A percentile compares a stretch with the other conserved stretches of the same genome.
Conservation (phyloP, 2,329 filamentous ascomycete genomes). For the Exophiala sp. region DNA sequence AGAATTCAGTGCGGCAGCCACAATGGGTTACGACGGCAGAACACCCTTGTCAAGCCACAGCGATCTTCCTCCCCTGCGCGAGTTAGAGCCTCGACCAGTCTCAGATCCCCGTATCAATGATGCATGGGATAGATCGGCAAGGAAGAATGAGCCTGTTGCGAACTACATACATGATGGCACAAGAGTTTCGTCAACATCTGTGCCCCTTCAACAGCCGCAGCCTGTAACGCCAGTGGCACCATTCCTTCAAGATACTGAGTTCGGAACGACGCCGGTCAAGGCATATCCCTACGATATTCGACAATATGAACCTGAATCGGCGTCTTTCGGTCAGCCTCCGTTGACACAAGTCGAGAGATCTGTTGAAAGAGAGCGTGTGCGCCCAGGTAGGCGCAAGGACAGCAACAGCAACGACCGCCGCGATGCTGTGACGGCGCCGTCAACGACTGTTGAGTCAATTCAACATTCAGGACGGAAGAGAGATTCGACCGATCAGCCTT, state of each 20-base stretch:
- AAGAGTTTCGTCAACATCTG: conserved; percentile 33
- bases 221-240: conserved; percentile 69
- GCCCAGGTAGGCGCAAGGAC: no score
- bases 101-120: conserved; percentile 9
- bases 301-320: not conserved
- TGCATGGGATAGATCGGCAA: not conserved
- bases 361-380: no score
- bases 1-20: conserved; percentile 42
- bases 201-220: conserved; percentile 80
- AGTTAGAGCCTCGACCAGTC: conserved; percentile 42
- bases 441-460: not conserved
- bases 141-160: not conserved
- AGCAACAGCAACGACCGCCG: no score
- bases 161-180: conserved; percentile 1
- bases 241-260: conserved; percentile 9
- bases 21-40: conserved; percentile 28
- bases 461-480: not conserved
- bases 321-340: no score
- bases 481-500: not conserved
- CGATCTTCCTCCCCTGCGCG: conserved; percentile 56
- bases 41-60: conserved; percentile 2
- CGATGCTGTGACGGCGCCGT: no score
- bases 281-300: not conserved
- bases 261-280: not conserved
- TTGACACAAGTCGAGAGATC: no score